These are phyloP conservation scores for Strigomonas galati DNA, from an alignment of 208 protist species.

Conservation along the genomic window DNA sequence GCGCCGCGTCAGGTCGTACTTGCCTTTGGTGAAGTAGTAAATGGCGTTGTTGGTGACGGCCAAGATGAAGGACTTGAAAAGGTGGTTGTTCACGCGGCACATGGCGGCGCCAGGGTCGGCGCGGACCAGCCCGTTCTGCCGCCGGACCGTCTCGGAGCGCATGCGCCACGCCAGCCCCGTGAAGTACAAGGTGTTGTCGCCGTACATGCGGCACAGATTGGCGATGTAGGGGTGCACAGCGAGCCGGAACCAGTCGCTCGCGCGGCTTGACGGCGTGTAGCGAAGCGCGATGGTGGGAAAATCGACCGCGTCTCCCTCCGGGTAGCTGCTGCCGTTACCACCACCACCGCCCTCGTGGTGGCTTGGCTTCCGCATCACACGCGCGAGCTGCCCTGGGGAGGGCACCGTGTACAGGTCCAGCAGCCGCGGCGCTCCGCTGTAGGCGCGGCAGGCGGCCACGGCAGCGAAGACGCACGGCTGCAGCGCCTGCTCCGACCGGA, in stretches of 20 bases:
- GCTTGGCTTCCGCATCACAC: conserved; percentile 17
- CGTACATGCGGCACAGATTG: conserved; percentile 47
- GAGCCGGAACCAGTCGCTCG: conserved; percentile 45
- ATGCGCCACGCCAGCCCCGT: conserved; percentile 64
- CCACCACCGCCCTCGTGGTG: not conserved
- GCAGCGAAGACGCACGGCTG: not conserved
- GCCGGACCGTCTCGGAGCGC: conserved; percentile 39
- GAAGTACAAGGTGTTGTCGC: conserved; percentile 74
- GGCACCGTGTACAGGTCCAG: conserved; percentile 1
- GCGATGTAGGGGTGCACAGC: conserved; percentile 50
- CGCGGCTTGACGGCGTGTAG: conserved; percentile 27
- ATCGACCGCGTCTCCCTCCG: conserved; percentile 33
- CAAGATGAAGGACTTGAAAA: conserved; percentile 54
- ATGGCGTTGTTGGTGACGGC: conserved; percentile 64
- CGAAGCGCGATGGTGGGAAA: conserved; percentile 52
- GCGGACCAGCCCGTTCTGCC: conserved; percentile 19
- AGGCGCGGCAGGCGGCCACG: not conserved
- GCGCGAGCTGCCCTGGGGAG: not conserved
- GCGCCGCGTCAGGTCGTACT: conserved; percentile 47
- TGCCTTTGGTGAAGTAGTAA: conserved; percentile 58
- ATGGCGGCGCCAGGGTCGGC: conserved; percentile 29
- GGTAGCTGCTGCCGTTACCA: conserved; percentile 7
- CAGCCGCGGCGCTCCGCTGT: not conserved
- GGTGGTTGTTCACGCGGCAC: conserved; percentile 37
- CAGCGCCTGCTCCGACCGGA: conserved; percentile 17